Evolutionary conservation across 441 rosid species (phyloP), one percentile per base, ranked within the genome.

Genomic region (Gossypium trilobum): DNA sequence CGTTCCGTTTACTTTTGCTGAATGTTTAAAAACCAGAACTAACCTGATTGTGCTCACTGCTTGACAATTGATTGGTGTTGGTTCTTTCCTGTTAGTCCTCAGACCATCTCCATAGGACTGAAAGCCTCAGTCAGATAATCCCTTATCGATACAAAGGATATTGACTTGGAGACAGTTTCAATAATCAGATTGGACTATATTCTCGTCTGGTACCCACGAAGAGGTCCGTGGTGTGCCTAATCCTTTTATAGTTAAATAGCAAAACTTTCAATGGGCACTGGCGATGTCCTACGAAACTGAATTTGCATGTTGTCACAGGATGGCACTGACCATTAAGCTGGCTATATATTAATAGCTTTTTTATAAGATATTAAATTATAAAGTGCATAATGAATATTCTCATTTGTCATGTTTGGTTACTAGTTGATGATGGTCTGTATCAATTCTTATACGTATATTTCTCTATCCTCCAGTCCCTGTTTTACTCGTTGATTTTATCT

Each of bases 401-500:
- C 36, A 16, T 46, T 44, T 25, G 29, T 46, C 31, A 46, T 71
- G 23, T 29, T 44, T 71, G 44, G 11, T 42, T 25, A 25, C 25
- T 71, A 5, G 9, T 9, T 27, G 16, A 64, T 64, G 16, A 44
- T 64, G 27, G 23, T 20, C 52, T 20, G 29, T 29, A 25, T 56
- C 19, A 1, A 5, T 56, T 33, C 36, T 39, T 1, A 36, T 10
- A 20, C 22, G 1, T 56, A 13, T 6, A 36, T 55, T 56, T 59
- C 14, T 0, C 27, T 52, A 23, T 6, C 13, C 25, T 44, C 8
- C 2, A 4, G 13, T 59, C 46, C 68, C 58, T 44, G 17, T 44
- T 62, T 73, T 71, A 20, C 27, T 42, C 54, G 44, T 52, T 65
- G 51, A 44, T 27, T 65, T 25, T 54, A 16, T 39, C 69, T 51